Evolutionary conservation across 768 basidiomycete species (phyloP).

Genomic region (Tulasnella sp.): DNA sequence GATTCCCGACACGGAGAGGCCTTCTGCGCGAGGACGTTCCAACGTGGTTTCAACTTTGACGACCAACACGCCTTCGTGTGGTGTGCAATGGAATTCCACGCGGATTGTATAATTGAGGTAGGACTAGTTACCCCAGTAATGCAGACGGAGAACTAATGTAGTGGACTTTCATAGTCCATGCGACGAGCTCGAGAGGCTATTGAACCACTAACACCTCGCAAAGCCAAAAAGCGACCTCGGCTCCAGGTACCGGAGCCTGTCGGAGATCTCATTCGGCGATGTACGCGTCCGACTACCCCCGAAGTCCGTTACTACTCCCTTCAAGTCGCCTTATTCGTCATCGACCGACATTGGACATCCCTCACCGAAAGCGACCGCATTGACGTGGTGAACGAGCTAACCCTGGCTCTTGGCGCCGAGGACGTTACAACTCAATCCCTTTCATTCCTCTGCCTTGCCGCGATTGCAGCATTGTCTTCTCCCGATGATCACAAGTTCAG

Average conservation of each 20-base stretch:
- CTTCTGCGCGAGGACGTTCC: constrained; percentile 64
- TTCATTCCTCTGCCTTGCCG: constrained; percentile 76
- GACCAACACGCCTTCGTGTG: constrained; percentile 67
- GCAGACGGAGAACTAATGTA: neutral
- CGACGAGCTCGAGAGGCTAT: constrained; percentile 34
- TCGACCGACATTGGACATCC: constrained; percentile 68
- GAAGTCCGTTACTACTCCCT: constrained; percentile 46
- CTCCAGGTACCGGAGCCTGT: neutral
- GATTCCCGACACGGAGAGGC: constrained; percentile 35
- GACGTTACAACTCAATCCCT: constrained; percentile 72
- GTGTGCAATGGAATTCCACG: constrained; percentile 74
- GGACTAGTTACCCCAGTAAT: constrained; percentile 30
- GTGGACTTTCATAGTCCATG: constrained; percentile 45
- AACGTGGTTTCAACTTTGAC: constrained; percentile 71
- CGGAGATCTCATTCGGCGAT: constrained; percentile 13
- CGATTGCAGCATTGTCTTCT: constrained; percentile 48
- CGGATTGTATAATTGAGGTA: constrained; percentile 71
- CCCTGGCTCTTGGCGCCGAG: constrained; percentile 60
- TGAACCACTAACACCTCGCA: constrained; percentile 28
- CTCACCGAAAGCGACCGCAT: constrained; percentile 59
- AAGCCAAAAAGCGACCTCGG: constrained; percentile 40
- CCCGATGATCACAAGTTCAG: constrained; percentile 31
- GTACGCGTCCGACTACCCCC: constrained; percentile 3
- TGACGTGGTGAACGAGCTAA: constrained; percentile 53
- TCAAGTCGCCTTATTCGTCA: constrained; percentile 79